These are phyloP conservation scores for Camellia lanceoleosa DNA, from an alignment of 148 eudicot genomes.

Conservation along the genomic window DNA sequence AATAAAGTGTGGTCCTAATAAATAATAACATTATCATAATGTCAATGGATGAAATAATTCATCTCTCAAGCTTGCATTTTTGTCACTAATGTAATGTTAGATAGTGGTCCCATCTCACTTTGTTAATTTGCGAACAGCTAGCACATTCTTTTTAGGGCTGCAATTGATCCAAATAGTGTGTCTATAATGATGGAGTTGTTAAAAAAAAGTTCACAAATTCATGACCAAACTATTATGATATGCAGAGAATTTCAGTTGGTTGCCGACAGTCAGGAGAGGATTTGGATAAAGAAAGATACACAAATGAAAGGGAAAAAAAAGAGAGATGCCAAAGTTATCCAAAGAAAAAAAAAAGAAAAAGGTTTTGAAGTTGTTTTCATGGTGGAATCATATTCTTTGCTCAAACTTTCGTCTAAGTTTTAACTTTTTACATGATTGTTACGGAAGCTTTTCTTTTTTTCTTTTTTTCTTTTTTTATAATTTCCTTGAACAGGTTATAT, in stretches of 20 bases:
- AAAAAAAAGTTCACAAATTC: no score
- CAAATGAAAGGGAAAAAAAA: not conserved
- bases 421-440: not conserved
- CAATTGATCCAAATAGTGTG: no score
- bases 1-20: no score
- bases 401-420: constrained; percentile 3
- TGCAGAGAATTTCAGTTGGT: not conserved
- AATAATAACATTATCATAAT: no score
- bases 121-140: not conserved
- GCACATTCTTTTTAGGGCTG: no score
- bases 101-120: not conserved
- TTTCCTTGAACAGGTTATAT: not conserved
- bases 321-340: not conserved
- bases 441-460: not conserved
- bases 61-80: not conserved
- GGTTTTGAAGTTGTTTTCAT: not conserved
- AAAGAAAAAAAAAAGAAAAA: not conserved
- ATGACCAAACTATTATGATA: not conserved
- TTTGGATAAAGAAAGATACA: not conserved
- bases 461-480: not conserved
- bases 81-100: not conserved
- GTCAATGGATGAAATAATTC: not conserved
- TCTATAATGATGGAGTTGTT: no score
- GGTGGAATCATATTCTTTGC: constrained; percentile 19
- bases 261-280: not conserved